Evolutionary conservation across 805 yeast genomes (phyloP).

Genomic region (Kodamaea sagamina): DNA sequence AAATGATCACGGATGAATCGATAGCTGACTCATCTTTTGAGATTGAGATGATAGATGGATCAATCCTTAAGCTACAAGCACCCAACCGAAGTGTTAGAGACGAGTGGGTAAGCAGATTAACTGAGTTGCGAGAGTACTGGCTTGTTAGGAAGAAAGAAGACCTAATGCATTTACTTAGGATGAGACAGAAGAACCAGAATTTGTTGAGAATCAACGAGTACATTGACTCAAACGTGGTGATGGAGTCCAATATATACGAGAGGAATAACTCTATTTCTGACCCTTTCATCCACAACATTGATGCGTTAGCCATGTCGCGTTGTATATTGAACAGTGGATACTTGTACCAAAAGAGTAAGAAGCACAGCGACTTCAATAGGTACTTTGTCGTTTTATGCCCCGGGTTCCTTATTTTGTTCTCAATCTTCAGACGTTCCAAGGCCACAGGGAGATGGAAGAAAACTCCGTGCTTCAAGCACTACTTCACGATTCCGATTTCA

Average conservation of each 20-base stretch:
- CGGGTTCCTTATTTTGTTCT: conserved; percentile 63
- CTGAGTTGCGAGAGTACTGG: conserved; percentile 60
- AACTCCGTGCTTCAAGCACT: conserved; percentile 50
- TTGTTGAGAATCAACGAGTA: conserved; percentile 54
- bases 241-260: conserved; percentile 23
- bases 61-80: conserved; percentile 55
- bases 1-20: conserved; percentile 26
- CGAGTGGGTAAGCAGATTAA: conserved; percentile 65
- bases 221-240: conserved; percentile 55
- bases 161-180: conserved; percentile 30
- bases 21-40: conserved; percentile 54
- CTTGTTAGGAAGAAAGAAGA: conserved; percentile 44
- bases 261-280: conserved; percentile 48
- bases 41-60: conserved; percentile 49
- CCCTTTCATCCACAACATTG: conserved; percentile 53
- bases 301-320: conserved; percentile 58
- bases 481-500: conserved; percentile 59
- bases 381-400: conserved; percentile 68
- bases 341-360: conserved; percentile 67
- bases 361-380: conserved; percentile 64
- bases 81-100: conserved; percentile 49
- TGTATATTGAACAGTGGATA: conserved; percentile 65
- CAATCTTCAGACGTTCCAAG: conserved; percentile 49
- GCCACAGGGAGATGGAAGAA: conserved; percentile 48
- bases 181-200: conserved; percentile 48